phyloP scores from a whole-genome alignment of 2,329 filamentous ascomycete genomes.

The Penicillium oxalicum region DNA sequence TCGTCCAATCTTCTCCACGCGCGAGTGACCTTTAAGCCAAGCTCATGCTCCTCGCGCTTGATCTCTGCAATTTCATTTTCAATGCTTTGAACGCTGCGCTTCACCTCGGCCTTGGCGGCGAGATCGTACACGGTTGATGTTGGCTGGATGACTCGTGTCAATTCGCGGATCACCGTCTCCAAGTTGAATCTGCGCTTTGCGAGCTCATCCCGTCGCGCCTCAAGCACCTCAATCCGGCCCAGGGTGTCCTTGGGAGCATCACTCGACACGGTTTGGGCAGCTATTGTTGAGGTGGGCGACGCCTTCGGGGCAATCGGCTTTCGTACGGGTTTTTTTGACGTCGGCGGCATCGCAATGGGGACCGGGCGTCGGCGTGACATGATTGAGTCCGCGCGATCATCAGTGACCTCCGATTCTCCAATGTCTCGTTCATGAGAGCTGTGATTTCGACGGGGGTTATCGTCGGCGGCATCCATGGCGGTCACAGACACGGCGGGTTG shows the following conservation, averaged over 20 bases:
- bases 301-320: conserved; percentile 40
- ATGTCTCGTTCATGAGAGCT: conserved; percentile 31
- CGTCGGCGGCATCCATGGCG: conserved; percentile 45
- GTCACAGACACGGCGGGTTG: conserved; percentile 61
- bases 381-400: conserved; percentile 32
- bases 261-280: conserved; percentile 59
- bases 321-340: conserved; percentile 31
- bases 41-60: conserved; percentile 68
- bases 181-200: conserved; percentile 65
- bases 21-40: conserved; percentile 67
- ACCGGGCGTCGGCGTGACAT: conserved; percentile 38
- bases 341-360: conserved; percentile 25
- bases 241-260: conserved; percentile 42
- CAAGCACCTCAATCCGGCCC: conserved; percentile 61
- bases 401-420: conserved; percentile 29
- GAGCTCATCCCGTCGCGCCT: conserved; percentile 60
- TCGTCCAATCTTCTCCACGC: conserved; percentile 70
- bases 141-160: conserved; percentile 70
- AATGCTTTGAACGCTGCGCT: conserved; percentile 60
- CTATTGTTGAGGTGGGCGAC: conserved; percentile 23
- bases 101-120: conserved; percentile 52
- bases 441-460: conserved; percentile 33
- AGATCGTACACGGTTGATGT: conserved; percentile 61
- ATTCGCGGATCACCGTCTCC: conserved; percentile 64
- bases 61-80: conserved; percentile 65